phyloP scores from a whole-genome alignment of 495 filamentous ascomycete species.

The Cudoniella acicularis region DNA sequence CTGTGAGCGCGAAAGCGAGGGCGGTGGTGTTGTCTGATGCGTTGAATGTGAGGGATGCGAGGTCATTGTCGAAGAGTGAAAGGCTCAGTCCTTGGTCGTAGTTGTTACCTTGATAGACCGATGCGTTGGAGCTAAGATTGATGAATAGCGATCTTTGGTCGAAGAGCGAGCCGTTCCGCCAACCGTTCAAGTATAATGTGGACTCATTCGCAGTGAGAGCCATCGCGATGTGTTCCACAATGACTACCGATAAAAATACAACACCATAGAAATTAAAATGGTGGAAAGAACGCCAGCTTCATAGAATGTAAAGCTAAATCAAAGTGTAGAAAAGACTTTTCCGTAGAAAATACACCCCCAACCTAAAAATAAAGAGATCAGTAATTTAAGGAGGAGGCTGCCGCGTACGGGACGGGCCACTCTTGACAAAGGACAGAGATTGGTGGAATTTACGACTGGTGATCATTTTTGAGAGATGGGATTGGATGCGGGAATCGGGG shows the following conservation, averaged over 20 bases:
- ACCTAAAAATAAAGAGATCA: too few species aligned
- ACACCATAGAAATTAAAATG: too few species aligned
- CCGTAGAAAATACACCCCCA: too few species aligned
- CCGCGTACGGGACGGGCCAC: too few species aligned
- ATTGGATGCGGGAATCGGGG: too few species aligned
- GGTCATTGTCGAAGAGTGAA: background rate
- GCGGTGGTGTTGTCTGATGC: background rate
- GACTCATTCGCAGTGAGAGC: background rate
- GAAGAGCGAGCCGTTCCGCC: background rate
- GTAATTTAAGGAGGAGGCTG: too few species aligned
- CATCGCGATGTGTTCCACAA: background rate
- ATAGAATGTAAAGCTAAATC: too few species aligned
- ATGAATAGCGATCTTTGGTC: background rate
- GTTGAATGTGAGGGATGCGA: background rate
- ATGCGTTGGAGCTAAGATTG: background rate
- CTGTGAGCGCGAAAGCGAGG: background rate
- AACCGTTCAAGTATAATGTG: background rate
- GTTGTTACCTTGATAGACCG: background rate
- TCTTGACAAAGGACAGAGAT: too few species aligned
- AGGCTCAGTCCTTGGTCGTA: background rate
- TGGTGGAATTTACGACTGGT: too few species aligned
- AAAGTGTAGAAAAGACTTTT: too few species aligned
- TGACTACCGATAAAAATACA: background rate
- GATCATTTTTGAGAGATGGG: too few species aligned
- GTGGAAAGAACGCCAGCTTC: background rate